Conservation (phyloP, 208 protist genomes). For the Leishmania gerbilli region DNA sequence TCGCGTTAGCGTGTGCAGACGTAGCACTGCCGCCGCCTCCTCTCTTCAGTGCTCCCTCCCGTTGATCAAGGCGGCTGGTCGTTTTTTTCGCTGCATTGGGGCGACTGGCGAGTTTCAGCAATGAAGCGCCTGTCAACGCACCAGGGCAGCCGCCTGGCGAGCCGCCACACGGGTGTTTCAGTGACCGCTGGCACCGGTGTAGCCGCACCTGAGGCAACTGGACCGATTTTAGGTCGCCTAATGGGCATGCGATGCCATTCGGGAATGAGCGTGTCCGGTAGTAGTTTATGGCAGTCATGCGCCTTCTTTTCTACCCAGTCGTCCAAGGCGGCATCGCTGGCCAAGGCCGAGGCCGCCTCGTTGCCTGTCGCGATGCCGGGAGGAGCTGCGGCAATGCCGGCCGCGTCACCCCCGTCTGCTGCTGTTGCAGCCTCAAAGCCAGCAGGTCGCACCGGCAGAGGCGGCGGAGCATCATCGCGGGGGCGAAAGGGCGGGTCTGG, state of each 20-base stretch:
- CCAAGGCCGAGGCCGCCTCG: background rate
- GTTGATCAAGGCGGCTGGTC: background rate
- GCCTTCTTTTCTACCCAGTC: slow-evolving; percentile 11
- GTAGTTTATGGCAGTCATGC: background rate
- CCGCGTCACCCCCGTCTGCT: slow-evolving; percentile 5
- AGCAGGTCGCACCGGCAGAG: background rate
- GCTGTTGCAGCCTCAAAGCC: slow-evolving; percentile 2
- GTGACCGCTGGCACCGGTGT: background rate
- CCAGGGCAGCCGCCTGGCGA: background rate
- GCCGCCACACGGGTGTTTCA: background rate
- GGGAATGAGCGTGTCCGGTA: background rate
- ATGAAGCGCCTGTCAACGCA: slow-evolving; percentile 4
- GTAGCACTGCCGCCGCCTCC: background rate
- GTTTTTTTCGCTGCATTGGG: background rate
- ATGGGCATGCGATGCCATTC: background rate
- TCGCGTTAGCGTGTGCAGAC: background rate
- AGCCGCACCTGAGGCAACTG: too few species aligned
- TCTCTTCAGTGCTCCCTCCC: background rate
- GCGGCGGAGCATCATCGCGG: background rate
- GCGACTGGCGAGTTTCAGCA: background rate
- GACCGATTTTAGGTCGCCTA: background rate
- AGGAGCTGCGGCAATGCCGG: slow-evolving; percentile 3
- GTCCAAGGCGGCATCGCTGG: slow-evolving; percentile 7
- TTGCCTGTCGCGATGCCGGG: background rate
- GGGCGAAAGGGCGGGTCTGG: slow-evolving; percentile 1